Base-by-base conservation (phyloP, 345 rosid species). In the Dipteronia sinensis region DNA sequence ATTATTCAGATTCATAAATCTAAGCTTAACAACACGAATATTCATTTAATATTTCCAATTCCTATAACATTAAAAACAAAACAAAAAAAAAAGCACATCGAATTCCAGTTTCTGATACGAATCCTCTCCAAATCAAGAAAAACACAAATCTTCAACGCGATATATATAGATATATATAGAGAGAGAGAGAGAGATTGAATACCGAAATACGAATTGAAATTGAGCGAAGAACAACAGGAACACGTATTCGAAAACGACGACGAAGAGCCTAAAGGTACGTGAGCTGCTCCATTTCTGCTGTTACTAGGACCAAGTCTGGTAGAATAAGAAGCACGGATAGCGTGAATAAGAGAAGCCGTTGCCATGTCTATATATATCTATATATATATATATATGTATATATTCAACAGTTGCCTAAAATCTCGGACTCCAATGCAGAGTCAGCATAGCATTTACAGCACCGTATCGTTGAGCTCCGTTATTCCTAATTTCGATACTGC, bases 191-290 rank as follows among this genome's bases (percentile, higher is more conserved):
- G 66, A 74, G 6, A 34, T 10, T 47, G 44, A 78, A 82, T 83
- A 93, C 95, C 95, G 25, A 86, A 82, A 82, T 87, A 75, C 79
- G 82, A 80, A 71, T 81, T 75, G 34, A 83, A 75, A 73, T 75
- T 85, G 74, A 82, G 85, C 1, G 90, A 82, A 58, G 89, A 90
- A 29, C 87, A 88, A 38, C 83, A 82, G 3, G 80, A 83, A 46
- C 86, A 75, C 0, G 90, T 83, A 3, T 86, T 75, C 17, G 81
- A 49, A 64, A 85, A 83, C 46, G 87, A 77, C 19, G 88, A 77
- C 38, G 83, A 69, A 11, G 83, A 74, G 42, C 72, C 84, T 20
- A 71, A 11, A 2, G 80, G 67, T 23, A 84, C 82, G 20, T 64
- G 64, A 42, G 49, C 49, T 46, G 73, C 72, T 61, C 81, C 88